Evolutionary conservation across 129 eudicot species (phyloP), one percentile per base, ranked within the genome.

Genomic region (Helianthus tuberosus): DNA sequence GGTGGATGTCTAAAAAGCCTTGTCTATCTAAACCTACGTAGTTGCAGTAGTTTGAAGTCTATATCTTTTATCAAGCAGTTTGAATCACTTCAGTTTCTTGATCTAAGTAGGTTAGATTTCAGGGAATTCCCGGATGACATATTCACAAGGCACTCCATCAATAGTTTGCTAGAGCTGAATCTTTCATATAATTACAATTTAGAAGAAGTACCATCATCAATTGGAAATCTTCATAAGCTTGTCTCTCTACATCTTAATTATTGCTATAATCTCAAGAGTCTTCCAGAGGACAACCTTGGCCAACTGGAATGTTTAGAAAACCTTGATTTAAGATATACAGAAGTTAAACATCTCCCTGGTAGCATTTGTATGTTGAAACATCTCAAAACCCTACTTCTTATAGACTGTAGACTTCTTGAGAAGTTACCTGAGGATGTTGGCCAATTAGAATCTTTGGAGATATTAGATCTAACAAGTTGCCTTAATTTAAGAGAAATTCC

Each of bases 221-320:
- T 64, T 64, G 68, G 49, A 38, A 36, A 64, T 64, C 50, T 64
- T 64, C 68, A 64, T 35, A 64, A 35, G 46, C 67, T 62, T 62
- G 67, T 62, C 12, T 32, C n/a, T 62, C 17, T 27, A 12, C 0
- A 4, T 62, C 16, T 62, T 1, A 0, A 2, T 35, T 0, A 0
- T 35, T 62, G 47, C 47, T 4, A 0, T 25, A 1, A 12, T 0
- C 12, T 62, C 4, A 32, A 62, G 11, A 6, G 12, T 64, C 25
- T 38, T 14, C 64, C 39, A 0, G 39, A 58, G 38, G 15, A 58
- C n/a, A n/a, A n/a, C n/a, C 3, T 58, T 25, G 64, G 64, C 64
- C 39, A 4, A 11, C 4, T 58, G 11, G 15, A 25, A 58, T 58
- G 64, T 11, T 58, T 58, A 25, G 64, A 58, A 25, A 3, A 1